Evolutionary conservation across 2,329 filamentous ascomycete species (phyloP), one percentile per base, ranked within the genome.

Genomic region (Elsinoe australis): DNA sequence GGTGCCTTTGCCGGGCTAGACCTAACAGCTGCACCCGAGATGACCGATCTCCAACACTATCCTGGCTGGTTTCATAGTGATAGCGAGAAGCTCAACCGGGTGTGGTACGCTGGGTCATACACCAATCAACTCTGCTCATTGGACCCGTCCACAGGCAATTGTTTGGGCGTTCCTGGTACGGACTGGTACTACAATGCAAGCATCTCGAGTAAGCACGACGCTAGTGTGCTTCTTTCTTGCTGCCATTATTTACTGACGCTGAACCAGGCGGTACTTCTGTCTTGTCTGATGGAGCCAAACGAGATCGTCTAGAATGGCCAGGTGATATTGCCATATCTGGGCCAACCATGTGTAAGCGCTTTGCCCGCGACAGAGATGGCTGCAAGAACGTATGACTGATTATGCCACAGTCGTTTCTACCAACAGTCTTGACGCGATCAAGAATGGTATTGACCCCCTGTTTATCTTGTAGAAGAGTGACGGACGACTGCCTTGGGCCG

Each of bases 311-410:
- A 22, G 71, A 79, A 1, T 80, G 75, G 74, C 70, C 76, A 9
- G 76, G 76, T 2, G 77, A 80, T 56, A 74, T 79, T 64, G 68
- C 68, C 4, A 73, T 79, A 51, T 72, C 75, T 4, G 65, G 76
- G 0, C 74, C 76, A 3, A 69, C 66, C 31, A 69, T 76, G 10
- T 70, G 29, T 31, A 14, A 31, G 29, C 14, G 14, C 14, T 14
- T 12, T 31, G 10, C 29, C 14, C 29, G 29, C 4, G 29, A 9
- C 7, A 31, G 14, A 31, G 7, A 31, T 9, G 10, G 14, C 7
- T 8, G 10, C 29, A n/a, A n/a, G n/a, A n/a, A n/a, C n/a, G n/a
- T n/a, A n/a, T 31, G 29, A 31, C 29, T 14, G 14, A 10, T 8
- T 10, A 10, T 14, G 10, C 10, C 14, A 31, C 14, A 31, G 29